A percentile compares a stretch with the other conserved stretches of the same genome.
Conservation (phyloP, 306 rosid species). For the Gillenia trifoliata region DNA sequence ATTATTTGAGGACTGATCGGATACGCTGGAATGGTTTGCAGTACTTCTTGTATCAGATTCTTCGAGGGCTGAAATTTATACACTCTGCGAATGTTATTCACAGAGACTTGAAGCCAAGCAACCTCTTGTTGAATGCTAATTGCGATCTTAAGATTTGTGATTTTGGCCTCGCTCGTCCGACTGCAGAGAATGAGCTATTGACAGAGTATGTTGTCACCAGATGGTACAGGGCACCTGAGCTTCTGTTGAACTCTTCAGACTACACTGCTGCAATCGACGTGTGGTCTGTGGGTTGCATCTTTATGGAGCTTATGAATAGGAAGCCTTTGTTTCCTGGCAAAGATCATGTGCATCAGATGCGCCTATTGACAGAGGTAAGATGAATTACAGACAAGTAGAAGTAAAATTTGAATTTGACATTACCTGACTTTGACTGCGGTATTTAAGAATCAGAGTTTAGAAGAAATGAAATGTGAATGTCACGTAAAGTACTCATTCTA, state of each 20-base stretch:
- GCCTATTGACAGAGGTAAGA: slow-evolving; percentile 87
- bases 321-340: slow-evolving; percentile 85
- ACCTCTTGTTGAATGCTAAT: slow-evolving; percentile 77
- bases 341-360: slow-evolving; percentile 95
- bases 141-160: slow-evolving; percentile 94
- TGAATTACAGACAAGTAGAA: not conserved
- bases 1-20: not conserved
- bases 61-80: slow-evolving; percentile 82
- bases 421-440: not conserved
- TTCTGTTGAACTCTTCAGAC: slow-evolving; percentile 90
- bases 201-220: slow-evolving; percentile 96
- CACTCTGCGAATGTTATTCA: slow-evolving; percentile 95
- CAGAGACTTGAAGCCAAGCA: slow-evolving; percentile 94
- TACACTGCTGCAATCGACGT: slow-evolving; percentile 90
- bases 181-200: slow-evolving; percentile 78
- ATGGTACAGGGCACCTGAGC: slow-evolving; percentile 98
- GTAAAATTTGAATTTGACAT: not conserved
- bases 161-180: slow-evolving; percentile 92
- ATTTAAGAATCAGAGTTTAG: not conserved
- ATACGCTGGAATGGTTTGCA: slow-evolving; percentile 50
- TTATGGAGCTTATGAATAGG: slow-evolving; percentile 96
- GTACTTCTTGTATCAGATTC: slow-evolving; percentile 96
- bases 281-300: slow-evolving; percentile 98
- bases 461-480: not conserved
- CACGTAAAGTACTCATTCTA: not conserved